phyloP scores from a whole-genome alignment of 177 flowering plant species.

The Tripterygium wilfordii region DNA sequence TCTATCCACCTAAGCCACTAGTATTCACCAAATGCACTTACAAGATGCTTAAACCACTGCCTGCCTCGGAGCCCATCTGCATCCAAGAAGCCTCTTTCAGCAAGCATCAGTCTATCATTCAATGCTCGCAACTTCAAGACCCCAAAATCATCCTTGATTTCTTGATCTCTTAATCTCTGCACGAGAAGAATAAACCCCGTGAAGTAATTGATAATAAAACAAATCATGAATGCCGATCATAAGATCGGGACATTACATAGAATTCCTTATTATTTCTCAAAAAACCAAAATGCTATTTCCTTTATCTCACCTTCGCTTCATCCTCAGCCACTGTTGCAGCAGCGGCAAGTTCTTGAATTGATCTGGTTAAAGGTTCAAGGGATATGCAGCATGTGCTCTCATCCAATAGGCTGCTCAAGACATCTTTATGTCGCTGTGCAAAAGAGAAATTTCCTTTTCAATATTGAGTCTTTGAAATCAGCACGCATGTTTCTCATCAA shows the following conservation, averaged over 20 bases:
- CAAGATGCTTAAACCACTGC: conserved; percentile 92
- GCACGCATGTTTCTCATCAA: too few relatives aligned
- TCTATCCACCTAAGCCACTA: too few relatives aligned
- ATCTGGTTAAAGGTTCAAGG: conserved; percentile 37
- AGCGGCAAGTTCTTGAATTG: conserved; percentile 45
- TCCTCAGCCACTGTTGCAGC: conserved; percentile 46
- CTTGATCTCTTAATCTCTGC: conserved; percentile 53
- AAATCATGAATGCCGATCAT: background rate
- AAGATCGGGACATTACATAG: too few relatives aligned
- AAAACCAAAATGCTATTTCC: too few relatives aligned
- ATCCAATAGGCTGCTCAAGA: conserved; percentile 38
- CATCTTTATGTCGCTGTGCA: conserved; percentile 27
- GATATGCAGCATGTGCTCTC: conserved; percentile 31
- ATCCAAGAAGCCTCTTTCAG: conserved; percentile 89
- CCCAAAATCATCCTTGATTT: conserved; percentile 10
- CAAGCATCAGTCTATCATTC: conserved; percentile 85
- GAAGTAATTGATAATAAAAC: background rate
- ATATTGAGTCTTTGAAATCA: too few relatives aligned
- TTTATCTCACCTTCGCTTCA: conserved; percentile 53
- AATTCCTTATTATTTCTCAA: too few relatives aligned
- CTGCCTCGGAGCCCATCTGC: conserved; percentile 61
- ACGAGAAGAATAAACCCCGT: conserved; percentile 4
- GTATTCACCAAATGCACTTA: conserved; percentile 30
- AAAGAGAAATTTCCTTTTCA: too few relatives aligned
- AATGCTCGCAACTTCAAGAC: conserved; percentile 47